Conservation (phyloP, 2,329 filamentous ascomycete species). For the Cadophora sp. region DNA sequence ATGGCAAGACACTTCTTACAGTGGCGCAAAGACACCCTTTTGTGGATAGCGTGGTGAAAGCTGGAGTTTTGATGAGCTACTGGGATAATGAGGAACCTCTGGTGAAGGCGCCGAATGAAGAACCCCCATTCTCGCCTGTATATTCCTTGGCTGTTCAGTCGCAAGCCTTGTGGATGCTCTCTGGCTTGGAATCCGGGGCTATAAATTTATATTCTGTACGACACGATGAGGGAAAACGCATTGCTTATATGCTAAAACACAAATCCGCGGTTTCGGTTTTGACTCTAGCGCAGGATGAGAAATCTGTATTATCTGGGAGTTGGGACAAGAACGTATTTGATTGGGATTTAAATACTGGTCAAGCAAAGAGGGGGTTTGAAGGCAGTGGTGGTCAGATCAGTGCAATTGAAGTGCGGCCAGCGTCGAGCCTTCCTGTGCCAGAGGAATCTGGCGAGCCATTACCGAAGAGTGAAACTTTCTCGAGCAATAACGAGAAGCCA, state of each 20-base stretch:
- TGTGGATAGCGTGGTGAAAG: slow-evolving; percentile 96
- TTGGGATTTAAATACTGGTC: slow-evolving; percentile 92
- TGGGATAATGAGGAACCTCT: slow-evolving; percentile 94
- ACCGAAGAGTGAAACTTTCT: slow-evolving; percentile 70
- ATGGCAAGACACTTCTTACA: slow-evolving; percentile 90
- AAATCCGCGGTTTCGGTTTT: slow-evolving; percentile 92
- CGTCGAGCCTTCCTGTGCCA: slow-evolving; percentile 77
- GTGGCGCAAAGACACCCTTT: slow-evolving; percentile 97
- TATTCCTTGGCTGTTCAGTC: slow-evolving; percentile 94
- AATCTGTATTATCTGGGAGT: slow-evolving; percentile 85
- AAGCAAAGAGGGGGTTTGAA: slow-evolving; percentile 76
- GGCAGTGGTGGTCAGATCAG: slow-evolving; percentile 85
- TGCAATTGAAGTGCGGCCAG: slow-evolving; percentile 82
- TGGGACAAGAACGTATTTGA: slow-evolving; percentile 96
- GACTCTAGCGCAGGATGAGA: slow-evolving; percentile 82
- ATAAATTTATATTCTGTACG: slow-evolving; percentile 94
- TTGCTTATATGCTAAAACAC: slow-evolving; percentile 81
- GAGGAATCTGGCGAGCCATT: slow-evolving; percentile 69
- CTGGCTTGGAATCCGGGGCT: slow-evolving; percentile 85
- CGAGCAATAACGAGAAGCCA: slow-evolving; percentile 73
- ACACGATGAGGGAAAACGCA: slow-evolving; percentile 92
- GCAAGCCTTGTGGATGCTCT: slow-evolving; percentile 88
- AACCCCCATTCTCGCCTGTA: slow-evolving; percentile 80
- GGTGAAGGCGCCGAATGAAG: slow-evolving; percentile 51
- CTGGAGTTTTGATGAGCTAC: slow-evolving; percentile 91